A percentile compares a stretch with the other conserved stretches of the same genome.
Evolutionary conservation across 129 eudicot genomes (phyloP).

Genomic region (Chrysanthemum lavandulifolium): DNA sequence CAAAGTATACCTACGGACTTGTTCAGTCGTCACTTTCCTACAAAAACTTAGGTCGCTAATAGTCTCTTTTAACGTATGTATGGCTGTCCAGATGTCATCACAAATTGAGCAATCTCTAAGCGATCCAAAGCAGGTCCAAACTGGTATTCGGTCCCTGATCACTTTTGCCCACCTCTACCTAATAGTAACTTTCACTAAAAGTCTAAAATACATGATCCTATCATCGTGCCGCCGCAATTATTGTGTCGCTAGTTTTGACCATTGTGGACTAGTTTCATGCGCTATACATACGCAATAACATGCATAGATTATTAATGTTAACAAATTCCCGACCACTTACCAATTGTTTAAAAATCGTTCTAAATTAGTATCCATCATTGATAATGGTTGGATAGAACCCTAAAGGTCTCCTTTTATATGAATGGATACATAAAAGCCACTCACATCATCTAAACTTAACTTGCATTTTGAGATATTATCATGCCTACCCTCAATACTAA

Average conservation of each 20-base stretch:
- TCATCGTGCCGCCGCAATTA: no score
- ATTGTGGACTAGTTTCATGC: no score
- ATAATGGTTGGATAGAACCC: constrained; percentile 22
- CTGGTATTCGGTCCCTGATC: no score
- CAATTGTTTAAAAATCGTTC: constrained; percentile 11
- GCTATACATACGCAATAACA: neutral
- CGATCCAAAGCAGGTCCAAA: no score
- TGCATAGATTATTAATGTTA: neutral
- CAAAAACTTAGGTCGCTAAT: no score
- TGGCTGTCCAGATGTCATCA: neutral
- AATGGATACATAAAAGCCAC: constrained; percentile 15
- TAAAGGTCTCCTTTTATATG: constrained; percentile 2
- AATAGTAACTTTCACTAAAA: neutral
- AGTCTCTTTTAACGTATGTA: no score
- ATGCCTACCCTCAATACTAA: constrained; percentile 21
- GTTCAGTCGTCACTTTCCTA: no score
- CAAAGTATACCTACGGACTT: no score
- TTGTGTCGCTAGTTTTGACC: no score
- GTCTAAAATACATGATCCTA: no score
- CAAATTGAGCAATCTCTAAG: no score
- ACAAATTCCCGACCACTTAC: neutral
- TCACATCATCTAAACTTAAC: constrained; percentile 28
- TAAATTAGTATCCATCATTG: constrained; percentile 16
- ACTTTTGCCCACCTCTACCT: neutral
- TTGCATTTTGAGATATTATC: constrained; percentile 20